Evolutionary conservation across 2,329 filamentous ascomycete genomes (phyloP).

Genomic region (Akanthomyces muscarius): DNA sequence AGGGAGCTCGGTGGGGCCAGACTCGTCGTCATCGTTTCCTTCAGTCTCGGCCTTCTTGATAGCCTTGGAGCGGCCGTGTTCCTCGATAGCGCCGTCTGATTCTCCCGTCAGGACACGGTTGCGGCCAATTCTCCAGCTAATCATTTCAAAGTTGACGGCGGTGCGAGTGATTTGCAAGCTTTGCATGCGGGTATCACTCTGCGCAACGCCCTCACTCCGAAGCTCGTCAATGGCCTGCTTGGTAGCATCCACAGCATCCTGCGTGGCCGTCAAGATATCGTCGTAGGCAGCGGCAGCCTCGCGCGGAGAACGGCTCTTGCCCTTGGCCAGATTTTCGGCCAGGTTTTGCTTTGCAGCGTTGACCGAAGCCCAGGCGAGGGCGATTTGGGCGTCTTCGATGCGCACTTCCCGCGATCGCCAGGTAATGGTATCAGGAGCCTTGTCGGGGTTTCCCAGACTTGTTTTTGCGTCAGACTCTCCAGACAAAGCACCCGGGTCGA

Average conservation of each 20-base stretch:
- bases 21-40: constrained; percentile 38
- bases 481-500: constrained; percentile 51
- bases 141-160: constrained; percentile 88
- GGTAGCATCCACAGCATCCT: constrained; percentile 90
- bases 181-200: constrained; percentile 84
- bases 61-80: constrained; percentile 47
- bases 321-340: constrained; percentile 43
- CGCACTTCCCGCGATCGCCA: constrained; percentile 85
- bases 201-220: constrained; percentile 74
- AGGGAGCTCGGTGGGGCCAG: constrained; percentile 55
- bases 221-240: constrained; percentile 92
- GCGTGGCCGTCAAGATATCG: constrained; percentile 80
- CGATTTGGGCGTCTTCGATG: constrained; percentile 90
- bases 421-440: constrained; percentile 68
- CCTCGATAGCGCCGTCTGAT: constrained; percentile 66
- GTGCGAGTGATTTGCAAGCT: constrained; percentile 88
- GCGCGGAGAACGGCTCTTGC: constrained; percentile 44
- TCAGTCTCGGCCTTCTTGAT: constrained; percentile 42
- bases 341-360: constrained; percentile 49
- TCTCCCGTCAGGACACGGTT: constrained; percentile 85
- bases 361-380: constrained; percentile 73
- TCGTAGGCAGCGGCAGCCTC: constrained; percentile 87
- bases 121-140: constrained; percentile 90
- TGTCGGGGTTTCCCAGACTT: constrained; percentile 46
- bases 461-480: constrained; percentile 45